Evolutionary conservation across 257 asterid species (phyloP), one percentile per base, ranked within the genome.

Genomic region (Nyctanthes arbortristis): DNA sequence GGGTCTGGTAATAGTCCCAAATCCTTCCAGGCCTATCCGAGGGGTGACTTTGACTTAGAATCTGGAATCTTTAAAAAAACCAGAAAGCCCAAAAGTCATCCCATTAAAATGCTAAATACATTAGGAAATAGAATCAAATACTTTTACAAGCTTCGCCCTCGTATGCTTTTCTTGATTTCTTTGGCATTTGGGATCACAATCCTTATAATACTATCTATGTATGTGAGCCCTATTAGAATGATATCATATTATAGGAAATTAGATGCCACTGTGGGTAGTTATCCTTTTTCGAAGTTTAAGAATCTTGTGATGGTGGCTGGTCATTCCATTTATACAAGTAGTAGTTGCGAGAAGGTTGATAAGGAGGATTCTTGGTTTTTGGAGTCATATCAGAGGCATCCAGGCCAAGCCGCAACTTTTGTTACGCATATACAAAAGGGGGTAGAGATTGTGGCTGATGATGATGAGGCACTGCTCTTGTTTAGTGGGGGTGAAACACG

Each of bases 241-340:
- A 67, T 55, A 81, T 54, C 83, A 43, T 69, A 9, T 72, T 84
- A 74, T 63, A 82, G 69, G 75, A 88, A 61, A 65, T 37, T 66
- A 13, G 89, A 85, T 61, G 72, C 24, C 34, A 83, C 80, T 66
- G 74, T 68, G 30, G 94, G 75, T 43, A 43, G 57, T 14, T 91
- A 89, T 79, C 97, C 96, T 0, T 89, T 89, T 70, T 67, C 84
- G 56, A 81, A 62, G 70, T 77, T 79, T 30, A 81, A 69, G 83
- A 93, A 93, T 79, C 96, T 93, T 67, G 97, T 93, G 55, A 91
- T 93, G 96, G 96, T 93, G 10, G 99, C 97, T 11, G 99, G 99
- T n/a, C 99, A 93, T 84, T 93, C 99, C 7, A 87, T 93, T 74
- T 93, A 93, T 63, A 87, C 87, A 4, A 91, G 99, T 76, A 89